Conservation (phyloP, 2,329 filamentous ascomycete species). For the Talaromyces sp. region DNA sequence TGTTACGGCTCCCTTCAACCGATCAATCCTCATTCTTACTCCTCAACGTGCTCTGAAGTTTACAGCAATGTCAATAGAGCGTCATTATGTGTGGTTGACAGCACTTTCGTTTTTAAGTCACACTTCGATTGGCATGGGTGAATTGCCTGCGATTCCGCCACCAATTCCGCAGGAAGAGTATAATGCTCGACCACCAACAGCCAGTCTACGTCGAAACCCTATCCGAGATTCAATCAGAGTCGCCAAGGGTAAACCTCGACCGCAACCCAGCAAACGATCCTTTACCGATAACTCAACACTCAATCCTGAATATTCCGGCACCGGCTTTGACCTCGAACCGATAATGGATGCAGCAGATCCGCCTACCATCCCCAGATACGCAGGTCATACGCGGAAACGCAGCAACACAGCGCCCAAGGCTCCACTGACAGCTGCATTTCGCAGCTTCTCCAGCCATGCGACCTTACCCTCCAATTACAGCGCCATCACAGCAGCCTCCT, state of each 20-base stretch:
- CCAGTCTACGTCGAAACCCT: slow-evolving; percentile 53
- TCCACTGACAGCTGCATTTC: slow-evolving; percentile 68
- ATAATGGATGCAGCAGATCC: slow-evolving; percentile 48
- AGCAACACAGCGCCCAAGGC: slow-evolving; percentile 80
- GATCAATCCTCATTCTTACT: slow-evolving; percentile 92
- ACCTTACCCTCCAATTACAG: slow-evolving; percentile 48
- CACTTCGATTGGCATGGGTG: slow-evolving; percentile 76
- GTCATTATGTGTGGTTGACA: slow-evolving; percentile 93
- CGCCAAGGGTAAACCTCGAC: slow-evolving; percentile 68
- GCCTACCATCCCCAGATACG: slow-evolving; percentile 55
- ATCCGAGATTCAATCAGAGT: slow-evolving; percentile 89
- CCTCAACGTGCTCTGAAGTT: slow-evolving; percentile 94
- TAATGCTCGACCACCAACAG: slow-evolving; percentile 44
- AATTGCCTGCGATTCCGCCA: slow-evolving; percentile 60
- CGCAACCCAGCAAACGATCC: slow-evolving; percentile 41
- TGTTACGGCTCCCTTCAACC: slow-evolving; percentile 67
- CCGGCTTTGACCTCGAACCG: slow-evolving; percentile 33
- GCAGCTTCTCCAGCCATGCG: slow-evolving; percentile 66
- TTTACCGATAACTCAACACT: slow-evolving; percentile 35
- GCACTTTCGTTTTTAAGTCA: slow-evolving; percentile 93
- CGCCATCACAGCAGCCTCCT: slow-evolving; percentile 59
- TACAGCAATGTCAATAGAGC: slow-evolving; percentile 76
- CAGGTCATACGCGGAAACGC: slow-evolving; percentile 74
- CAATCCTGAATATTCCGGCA: slow-evolving; percentile 35
- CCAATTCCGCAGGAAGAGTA: slow-evolving; percentile 50